Evolutionary conservation across 2,329 filamentous ascomycete species (phyloP), one percentile per base, ranked within the genome.

Genomic region (Penicillium sp.): DNA sequence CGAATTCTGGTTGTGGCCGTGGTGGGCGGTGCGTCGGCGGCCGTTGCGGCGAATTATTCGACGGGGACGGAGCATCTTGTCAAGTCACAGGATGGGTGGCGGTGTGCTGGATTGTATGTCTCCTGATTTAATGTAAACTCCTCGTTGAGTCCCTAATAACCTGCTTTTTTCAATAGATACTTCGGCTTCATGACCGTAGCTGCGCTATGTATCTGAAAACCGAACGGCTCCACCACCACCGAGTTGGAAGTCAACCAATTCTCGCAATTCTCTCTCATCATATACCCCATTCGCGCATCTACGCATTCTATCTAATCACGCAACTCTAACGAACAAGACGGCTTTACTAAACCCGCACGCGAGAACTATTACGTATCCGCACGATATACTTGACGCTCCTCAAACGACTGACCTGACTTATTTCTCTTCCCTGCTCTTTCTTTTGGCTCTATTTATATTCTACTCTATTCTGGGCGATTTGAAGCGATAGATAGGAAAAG

Each of bases 1-100:
- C 81, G 87, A n/a, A 80, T 89, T 65, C 82, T 83, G 0, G 82
- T 90, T 2, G 83, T 87, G 2, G 68, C 83, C 4, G 76, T 89
- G 0, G 82, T 86, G 0, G 83, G 81, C 0, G 74, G 81, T 0
- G 80, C 83, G 2, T 79, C 84, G 7, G 71, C 75, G 5, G 71
- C 72, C n/a, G 73, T 77, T 56, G 76, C 76, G 13, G 73, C 75
- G n/a, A 73, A 73, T 61, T 73, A 74, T 46, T 74, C 75, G 5
- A 61, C 72, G 6, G 75, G 76, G 5, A 66, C 72, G 44, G 75
- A 77, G 46, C 69, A 72, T 11, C 61, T 78, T 13, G 71, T 78
- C 38, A 75, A 76, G 44, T 76, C 76, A 1, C 70, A 70, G 47
- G 76, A 78, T 70, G 77, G 76, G 8, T 79, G 77, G 77, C 73